A percentile compares a stretch with the other conserved stretches of the same genome.
Conservation (phyloP, 1,284 basidiomycete genomes). For the Leccinum fuscescens region DNA sequence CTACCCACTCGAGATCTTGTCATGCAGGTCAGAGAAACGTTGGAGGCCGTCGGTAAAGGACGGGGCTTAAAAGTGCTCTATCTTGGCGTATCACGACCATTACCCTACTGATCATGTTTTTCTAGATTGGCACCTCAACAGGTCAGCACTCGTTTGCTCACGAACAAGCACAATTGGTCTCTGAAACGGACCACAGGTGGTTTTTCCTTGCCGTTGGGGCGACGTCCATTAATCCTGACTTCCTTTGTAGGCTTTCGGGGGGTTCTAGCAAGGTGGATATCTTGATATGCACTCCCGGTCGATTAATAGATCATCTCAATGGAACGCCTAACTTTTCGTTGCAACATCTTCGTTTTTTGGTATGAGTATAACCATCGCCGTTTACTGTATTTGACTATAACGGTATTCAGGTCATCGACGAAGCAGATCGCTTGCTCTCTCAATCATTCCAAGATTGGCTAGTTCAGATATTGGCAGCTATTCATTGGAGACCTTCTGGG, state of each 20-base stretch:
- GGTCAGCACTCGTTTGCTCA: conserved; percentile 84
- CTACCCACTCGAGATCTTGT: conserved; percentile 97
- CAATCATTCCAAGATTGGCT: conserved; percentile 98
- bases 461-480: conserved; percentile 72
- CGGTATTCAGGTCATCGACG: conserved; percentile 81
- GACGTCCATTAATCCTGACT: not conserved
- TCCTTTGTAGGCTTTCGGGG: conserved; percentile 51
- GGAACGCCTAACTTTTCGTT: conserved; percentile 88
- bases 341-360: conserved; percentile 91
- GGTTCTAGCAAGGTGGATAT: conserved; percentile 92
- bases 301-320: conserved; percentile 91
- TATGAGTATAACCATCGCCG: conserved; percentile 27
- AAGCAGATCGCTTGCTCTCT: conserved; percentile 92
- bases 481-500: conserved; percentile 45
- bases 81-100: not conserved
- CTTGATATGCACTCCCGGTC: conserved; percentile 92
- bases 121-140: conserved; percentile 73
- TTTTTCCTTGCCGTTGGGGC: conserved; percentile 12
- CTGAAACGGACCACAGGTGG: conserved; percentile 50
- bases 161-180: conserved; percentile 73
- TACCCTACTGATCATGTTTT: conserved; percentile 1
- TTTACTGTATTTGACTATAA: conserved; percentile 3
- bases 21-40: conserved; percentile 86
- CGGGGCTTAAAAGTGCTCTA: conserved; percentile 76
- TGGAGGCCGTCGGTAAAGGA: conserved; percentile 83